Percentiles rank a stretch among this genome's conserved stretches.
Conservation (phyloP, 1,284 basidiomycete genomes). For the Leccinum fallax region DNA sequence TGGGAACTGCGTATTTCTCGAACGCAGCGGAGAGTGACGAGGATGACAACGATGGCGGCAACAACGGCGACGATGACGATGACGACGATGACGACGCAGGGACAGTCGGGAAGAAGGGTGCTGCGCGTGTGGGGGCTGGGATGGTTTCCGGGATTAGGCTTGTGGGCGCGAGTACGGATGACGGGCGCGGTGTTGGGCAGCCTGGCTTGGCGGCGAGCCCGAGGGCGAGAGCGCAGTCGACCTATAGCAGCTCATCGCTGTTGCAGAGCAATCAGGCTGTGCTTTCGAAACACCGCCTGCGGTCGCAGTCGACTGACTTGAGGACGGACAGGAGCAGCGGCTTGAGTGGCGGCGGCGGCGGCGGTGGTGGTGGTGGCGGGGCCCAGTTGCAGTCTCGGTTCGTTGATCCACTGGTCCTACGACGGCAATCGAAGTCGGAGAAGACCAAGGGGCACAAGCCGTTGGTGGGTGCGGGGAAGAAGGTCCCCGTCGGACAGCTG, state of each 20-base stretch:
- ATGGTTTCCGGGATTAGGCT: slow-evolving; percentile 29
- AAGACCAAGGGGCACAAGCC: slow-evolving; percentile 40
- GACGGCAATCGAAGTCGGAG: slow-evolving; percentile 60
- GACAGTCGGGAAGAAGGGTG: slow-evolving; percentile 58
- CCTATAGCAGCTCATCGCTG: slow-evolving; percentile 40
- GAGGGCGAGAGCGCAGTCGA: slow-evolving; percentile 53
- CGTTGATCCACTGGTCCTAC: slow-evolving; percentile 70
- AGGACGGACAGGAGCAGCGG: slow-evolving; percentile 13
- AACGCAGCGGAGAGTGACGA: slow-evolving; percentile 41
- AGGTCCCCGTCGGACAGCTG: slow-evolving; percentile 72
- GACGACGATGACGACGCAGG: slow-evolving; percentile 47
- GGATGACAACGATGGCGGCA: slow-evolving; percentile 14
- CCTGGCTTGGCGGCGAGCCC: slow-evolving; percentile 18
- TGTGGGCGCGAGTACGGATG: slow-evolving; percentile 13
- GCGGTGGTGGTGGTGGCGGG: background rate
- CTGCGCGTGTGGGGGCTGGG: slow-evolving; percentile 35
- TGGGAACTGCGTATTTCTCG: slow-evolving; percentile 44
- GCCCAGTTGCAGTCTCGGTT: slow-evolving; percentile 42
- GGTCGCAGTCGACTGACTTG: slow-evolving; percentile 37
- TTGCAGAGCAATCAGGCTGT: slow-evolving; percentile 32
- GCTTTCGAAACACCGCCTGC: slow-evolving; percentile 22
- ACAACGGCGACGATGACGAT: background rate
- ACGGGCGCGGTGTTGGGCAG: slow-evolving; percentile 1
- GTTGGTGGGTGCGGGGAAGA: slow-evolving; percentile 42
- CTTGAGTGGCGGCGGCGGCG: background rate